Evolutionary conservation across 495 filamentous ascomycete genomes (phyloP).

Genomic region (Aspergillus heteromorphus): DNA sequence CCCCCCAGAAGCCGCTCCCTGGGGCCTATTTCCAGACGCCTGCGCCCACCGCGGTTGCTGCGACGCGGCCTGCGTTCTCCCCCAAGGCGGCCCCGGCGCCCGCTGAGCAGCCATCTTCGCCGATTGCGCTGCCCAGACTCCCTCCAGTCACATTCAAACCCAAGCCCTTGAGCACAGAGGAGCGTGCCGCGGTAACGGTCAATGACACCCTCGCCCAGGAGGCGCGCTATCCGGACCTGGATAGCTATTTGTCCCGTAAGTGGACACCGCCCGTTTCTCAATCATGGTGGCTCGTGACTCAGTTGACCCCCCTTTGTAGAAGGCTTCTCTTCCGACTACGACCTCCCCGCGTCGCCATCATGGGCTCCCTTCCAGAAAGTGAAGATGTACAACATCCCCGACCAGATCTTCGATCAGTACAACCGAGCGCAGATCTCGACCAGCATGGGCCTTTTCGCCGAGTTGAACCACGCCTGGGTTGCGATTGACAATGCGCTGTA

Average conservation of each 20-base stretch:
- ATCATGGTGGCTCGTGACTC: conserved; percentile 5
- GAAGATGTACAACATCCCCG: conserved; percentile 78
- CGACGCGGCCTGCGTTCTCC: conserved; percentile 22
- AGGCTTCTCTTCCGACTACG: conserved; percentile 87
- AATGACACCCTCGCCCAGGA: conserved; percentile 72
- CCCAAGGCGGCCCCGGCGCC: conserved; percentile 24
- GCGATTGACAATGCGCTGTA: conserved; percentile 93
- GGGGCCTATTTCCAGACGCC: conserved; percentile 73
- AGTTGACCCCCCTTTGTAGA: conserved; percentile 41
- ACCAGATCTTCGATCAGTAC: conserved; percentile 82
- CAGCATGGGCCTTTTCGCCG: conserved; percentile 87
- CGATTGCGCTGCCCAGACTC: conserved; percentile 31
- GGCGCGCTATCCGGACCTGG: conserved; percentile 79
- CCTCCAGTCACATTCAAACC: conserved; percentile 31
- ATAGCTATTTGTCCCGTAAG: conserved; percentile 85
- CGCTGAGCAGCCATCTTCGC: conserved; percentile 14
- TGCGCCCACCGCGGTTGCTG: conserved; percentile 36
- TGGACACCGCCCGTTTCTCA: conserved; percentile 13
- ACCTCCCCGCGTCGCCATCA: conserved; percentile 56
- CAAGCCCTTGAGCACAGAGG: conserved; percentile 55
- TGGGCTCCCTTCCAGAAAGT: conserved; percentile 88
- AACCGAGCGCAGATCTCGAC: conserved; percentile 79
- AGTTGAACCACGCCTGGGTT: conserved; percentile 91
- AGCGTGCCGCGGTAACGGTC: conserved; percentile 77
- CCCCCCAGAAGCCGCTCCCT: conserved; percentile 61